Base-by-base conservation (phyloP, 805 yeast genomes). In the Candida pseudoglaebosa region DNA sequence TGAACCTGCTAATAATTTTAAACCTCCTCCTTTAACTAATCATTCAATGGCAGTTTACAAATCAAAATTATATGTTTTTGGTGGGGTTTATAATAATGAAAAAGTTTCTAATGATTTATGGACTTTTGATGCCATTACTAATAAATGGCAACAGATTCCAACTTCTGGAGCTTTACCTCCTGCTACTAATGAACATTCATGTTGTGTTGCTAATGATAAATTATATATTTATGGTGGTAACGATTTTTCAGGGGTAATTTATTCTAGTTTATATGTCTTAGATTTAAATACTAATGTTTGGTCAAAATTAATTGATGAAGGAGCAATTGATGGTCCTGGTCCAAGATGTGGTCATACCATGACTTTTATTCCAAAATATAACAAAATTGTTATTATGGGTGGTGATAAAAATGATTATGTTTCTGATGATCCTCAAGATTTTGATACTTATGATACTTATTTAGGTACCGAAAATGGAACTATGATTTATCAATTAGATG, bases 151-250 rank as follows among this genome's bases (percentile, higher is more conserved):
- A 17, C 77, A 75, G 44, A 65, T 85, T 28, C 73, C 73, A 37
- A 78, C 95, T 26, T 65, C 77, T n/a, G 95, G 95, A 7, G 65
- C 72, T n/a, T 47, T 61, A 9, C 97, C 96, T 2, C 82, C 84
- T 2, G 91, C 97, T 0, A 75, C 90, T 42, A 95, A 89, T 61
- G 96, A 91, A 53, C 99, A 93, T 59, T 78, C 96, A 3, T 80
- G 95, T 10, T 75, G 91, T 9, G 62, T 89, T 24, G 84, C 82
- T 41, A 82, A 81, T 43, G 90, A 88, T 52, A 70, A 82, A 36
- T 71, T 93, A 75, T 84, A 84, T 52, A 76, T 91, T 10, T 81
- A 83, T 55, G 99, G 99, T 28, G 99, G 99, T 37, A 86, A 89
- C 54, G 80, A 84, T 44, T 66, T 75, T 24, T 73, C 78, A 45